Percentiles rank a stretch among this genome's conserved stretches.
Conservation (phyloP, 768 basidiomycete genomes). For the Cubamyces sp. region DNA sequence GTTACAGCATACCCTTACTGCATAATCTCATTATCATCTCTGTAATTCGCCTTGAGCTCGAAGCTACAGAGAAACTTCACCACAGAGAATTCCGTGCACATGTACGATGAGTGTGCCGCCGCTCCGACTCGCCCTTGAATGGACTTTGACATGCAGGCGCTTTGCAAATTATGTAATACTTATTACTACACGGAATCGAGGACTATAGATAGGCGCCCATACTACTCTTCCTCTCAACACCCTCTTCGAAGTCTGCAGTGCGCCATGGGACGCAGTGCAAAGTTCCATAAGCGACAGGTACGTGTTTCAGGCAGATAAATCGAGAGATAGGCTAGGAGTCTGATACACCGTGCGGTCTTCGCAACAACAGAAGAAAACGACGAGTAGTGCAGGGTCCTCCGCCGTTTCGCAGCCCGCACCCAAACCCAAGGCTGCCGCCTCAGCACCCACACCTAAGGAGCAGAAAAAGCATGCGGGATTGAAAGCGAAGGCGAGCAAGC, state of each 20-base stretch:
- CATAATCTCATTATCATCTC: too few species aligned
- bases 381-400: slow-evolving; percentile 13
- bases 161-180: too few species aligned
- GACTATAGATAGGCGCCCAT: neutral
- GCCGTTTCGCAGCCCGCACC: slow-evolving; percentile 8
- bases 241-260: neutral
- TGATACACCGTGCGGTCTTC: neutral
- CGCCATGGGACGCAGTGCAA: slow-evolving; percentile 67
- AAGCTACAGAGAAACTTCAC: too few species aligned
- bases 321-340: neutral
- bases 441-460: slow-evolving; percentile 29
- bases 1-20: too few species aligned
- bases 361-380: slow-evolving; percentile 33
- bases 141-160: too few species aligned
- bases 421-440: slow-evolving; percentile 19
- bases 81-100: too few species aligned
- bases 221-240: neutral
- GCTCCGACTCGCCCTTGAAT: too few species aligned
- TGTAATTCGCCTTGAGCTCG: too few species aligned
- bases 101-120: too few species aligned
- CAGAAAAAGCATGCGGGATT: slow-evolving; percentile 53
- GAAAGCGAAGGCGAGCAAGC: slow-evolving; percentile 46
- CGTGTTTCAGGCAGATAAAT: slow-evolving; percentile 18
- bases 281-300: slow-evolving; percentile 65
- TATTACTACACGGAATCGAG: too few species aligned